Base-by-base conservation (phyloP, 116 monocot species). In the Cymodocea nodosa region DNA sequence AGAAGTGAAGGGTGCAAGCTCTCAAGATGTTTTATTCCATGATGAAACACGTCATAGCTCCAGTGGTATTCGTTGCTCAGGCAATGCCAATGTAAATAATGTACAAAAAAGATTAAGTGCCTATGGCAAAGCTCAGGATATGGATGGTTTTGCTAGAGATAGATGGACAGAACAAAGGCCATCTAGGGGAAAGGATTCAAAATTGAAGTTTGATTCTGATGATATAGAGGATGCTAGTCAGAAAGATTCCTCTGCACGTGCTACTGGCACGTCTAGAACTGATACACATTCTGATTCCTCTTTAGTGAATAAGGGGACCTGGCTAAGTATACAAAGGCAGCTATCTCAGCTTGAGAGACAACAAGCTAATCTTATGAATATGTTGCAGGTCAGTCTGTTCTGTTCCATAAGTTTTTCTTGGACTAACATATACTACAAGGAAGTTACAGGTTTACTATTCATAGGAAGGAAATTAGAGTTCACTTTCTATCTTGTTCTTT, bases 321-420 rank as follows among this genome's bases (percentile, higher is more conserved):
- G 85, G 85, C 62, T 87, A 53, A 78, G 79, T 24, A 95, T 95
- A 73, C 95, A 95, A 56, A 87, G 83, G 65, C 95, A 95, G 30
- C 76, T 95, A 60, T 75, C 81, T 20, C 83, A 87, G 64, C 71
- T 95, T 64, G 90, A 95, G 72, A 87, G 95, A 62, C 90, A 95
- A 71, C 95, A 95, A 80, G 68, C 80, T 9, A 73, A 81, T 78
- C 79, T 95, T 13, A 87, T 95, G 95, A 83, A 85, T 69, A 87
- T 90, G 90, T 68, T 95, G 69, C 95, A 95, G 90, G 95, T 95
- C 6, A 15, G 63, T 63, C 44, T 3, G 30, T 60, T 54, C 16
- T 17, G 19, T 5, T 54, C 5, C 16, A 54, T 30, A 30, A 30
- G 30, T 1, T 1, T 30, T 30, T 30, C 30, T 1, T 30, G 30